phyloP scores from a whole-genome alignment of 768 basidiomycete species.

The Boletus subparvulus region DNA sequence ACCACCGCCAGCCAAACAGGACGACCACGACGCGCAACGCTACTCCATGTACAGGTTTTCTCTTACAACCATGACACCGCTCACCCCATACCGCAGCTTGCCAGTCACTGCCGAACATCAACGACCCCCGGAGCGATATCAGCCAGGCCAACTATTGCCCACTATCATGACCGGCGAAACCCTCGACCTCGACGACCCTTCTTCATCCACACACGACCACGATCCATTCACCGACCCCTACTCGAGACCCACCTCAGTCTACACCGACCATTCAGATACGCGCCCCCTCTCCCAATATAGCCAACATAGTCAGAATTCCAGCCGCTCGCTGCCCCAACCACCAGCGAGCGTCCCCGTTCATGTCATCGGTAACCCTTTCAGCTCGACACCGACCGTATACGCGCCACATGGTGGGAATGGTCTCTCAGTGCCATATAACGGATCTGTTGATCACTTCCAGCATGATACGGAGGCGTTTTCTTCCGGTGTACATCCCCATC shows the following conservation, averaged over 20 bases:
- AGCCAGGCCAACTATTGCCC: constrained; percentile 59
- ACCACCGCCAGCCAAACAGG: constrained; percentile 11
- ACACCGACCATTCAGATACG: constrained; percentile 28
- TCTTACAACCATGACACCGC: background rate
- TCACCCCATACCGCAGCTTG: constrained; percentile 4
- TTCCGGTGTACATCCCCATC: constrained; percentile 55
- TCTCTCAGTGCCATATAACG: constrained; percentile 36
- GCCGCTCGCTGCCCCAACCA: constrained; percentile 27
- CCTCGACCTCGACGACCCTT: constrained; percentile 46
- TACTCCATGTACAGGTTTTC: constrained; percentile 5
- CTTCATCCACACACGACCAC: constrained; percentile 29
- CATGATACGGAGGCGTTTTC: constrained; percentile 70
- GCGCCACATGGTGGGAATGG: constrained; percentile 15
- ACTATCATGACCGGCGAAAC: constrained; percentile 69
- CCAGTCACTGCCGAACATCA: constrained; percentile 9
- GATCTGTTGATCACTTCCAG: constrained; percentile 54
- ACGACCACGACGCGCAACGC: constrained; percentile 1
- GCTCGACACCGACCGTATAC: constrained; percentile 12
- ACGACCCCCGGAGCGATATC: constrained; percentile 40
- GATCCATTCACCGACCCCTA: constrained; percentile 31
- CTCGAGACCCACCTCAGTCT: constrained; percentile 27
- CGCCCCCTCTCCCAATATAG: constrained; percentile 36
- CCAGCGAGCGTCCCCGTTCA: constrained; percentile 15
- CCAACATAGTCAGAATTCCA: constrained; percentile 38
- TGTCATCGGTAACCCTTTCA: constrained; percentile 27